Conservation (phyloP, 2,329 filamentous ascomycete genomes). For the Epichloe glyceriae region DNA sequence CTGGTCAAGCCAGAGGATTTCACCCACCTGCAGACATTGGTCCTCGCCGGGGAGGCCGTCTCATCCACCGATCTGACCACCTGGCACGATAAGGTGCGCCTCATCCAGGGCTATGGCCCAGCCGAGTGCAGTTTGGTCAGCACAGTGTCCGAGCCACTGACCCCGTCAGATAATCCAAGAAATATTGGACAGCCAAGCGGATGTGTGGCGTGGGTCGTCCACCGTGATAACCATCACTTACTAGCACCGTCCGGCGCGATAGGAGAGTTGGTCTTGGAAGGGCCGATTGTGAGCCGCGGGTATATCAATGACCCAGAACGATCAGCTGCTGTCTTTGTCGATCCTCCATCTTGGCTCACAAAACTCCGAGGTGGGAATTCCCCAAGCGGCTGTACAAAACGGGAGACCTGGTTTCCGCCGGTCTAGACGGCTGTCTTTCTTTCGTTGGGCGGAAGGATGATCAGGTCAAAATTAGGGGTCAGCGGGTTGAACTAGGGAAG, state of each 20-base stretch:
- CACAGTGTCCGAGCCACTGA: slow-evolving; percentile 7
- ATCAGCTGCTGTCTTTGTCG: slow-evolving; percentile 5
- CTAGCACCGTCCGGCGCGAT: slow-evolving; percentile 9
- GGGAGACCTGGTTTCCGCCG: slow-evolving; percentile 5
- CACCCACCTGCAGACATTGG: neutral
- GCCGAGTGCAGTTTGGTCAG: slow-evolving; percentile 11
- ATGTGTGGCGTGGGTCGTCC: slow-evolving; percentile 9
- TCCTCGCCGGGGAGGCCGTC: neutral
- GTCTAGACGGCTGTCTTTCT: slow-evolving; percentile 3
- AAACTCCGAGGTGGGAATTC: neutral
- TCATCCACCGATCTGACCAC: neutral
- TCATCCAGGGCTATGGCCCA: slow-evolving; percentile 9
- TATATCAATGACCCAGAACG: slow-evolving; percentile 8
- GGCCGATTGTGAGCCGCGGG: slow-evolving; percentile 10
- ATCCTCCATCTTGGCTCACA: neutral
- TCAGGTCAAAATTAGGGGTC: slow-evolving; percentile 7
- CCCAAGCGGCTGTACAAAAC: slow-evolving; percentile 2
- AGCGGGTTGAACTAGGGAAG: slow-evolving; percentile 10
- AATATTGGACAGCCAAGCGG: slow-evolving; percentile 9
- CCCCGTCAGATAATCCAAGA: slow-evolving; percentile 5
- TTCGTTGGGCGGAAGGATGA: slow-evolving; percentile 6
- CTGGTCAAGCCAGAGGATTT: neutral
- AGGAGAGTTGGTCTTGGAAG: slow-evolving; percentile 10
- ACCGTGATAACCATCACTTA: slow-evolving; percentile 1
- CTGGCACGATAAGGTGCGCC: neutral